Conservation (phyloP, 1,284 basidiomycete genomes). For the Coniferiporia sulphurascens region DNA sequence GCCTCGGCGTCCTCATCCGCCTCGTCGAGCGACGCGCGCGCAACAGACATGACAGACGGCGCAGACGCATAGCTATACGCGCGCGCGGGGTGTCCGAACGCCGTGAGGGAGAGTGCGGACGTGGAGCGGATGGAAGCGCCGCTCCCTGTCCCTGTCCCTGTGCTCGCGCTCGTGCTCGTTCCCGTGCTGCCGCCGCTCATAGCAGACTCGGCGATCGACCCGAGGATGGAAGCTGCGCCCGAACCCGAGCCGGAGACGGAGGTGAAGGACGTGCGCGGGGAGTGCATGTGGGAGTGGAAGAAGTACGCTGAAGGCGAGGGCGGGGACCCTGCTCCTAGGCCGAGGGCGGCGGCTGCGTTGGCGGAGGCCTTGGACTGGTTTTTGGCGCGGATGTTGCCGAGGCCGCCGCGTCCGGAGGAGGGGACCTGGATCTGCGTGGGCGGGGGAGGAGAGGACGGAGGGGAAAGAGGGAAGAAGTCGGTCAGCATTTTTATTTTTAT, state of each 20-base stretch:
- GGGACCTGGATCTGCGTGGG: background rate
- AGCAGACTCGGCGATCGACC: background rate
- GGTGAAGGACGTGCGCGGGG: background rate
- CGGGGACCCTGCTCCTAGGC: background rate
- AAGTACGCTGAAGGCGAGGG: background rate
- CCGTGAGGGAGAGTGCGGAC: background rate
- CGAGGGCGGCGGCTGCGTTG: background rate
- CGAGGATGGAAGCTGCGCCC: background rate
- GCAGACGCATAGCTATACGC: background rate
- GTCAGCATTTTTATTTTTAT: background rate
- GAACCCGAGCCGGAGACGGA: background rate
- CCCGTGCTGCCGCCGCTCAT: no score
- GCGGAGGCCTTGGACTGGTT: background rate
- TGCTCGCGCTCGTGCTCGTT: background rate
- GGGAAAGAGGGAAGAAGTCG: background rate
- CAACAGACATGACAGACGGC: background rate
- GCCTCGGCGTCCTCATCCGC: background rate
- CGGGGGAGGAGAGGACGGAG: background rate
- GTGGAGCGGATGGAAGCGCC: background rate
- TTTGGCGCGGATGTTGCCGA: slow-evolving; percentile 8
- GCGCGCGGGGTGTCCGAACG: background rate
- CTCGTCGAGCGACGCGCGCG: background rate
- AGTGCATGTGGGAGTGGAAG: background rate
- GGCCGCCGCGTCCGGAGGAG: slow-evolving; percentile 1
- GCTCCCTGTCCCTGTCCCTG: background rate